phyloP scores from a whole-genome alignment of 1,139 yeast genomes.

The Williopsis jadinii region DNA sequence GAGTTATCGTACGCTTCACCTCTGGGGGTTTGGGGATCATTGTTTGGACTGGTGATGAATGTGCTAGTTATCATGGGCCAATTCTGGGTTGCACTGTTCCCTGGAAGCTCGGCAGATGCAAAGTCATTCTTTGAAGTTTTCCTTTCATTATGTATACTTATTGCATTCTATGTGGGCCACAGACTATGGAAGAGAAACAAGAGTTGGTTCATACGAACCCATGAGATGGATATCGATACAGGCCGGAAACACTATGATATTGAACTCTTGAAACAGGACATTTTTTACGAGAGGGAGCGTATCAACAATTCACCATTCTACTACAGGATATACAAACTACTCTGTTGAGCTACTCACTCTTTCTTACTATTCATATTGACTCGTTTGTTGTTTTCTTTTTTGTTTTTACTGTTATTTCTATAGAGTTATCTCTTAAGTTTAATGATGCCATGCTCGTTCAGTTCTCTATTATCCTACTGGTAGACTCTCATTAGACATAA shows the following conservation, averaged over 20 bases:
- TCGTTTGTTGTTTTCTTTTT: no score
- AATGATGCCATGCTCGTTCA: no score
- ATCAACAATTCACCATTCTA: constrained; percentile 45
- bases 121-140: constrained; percentile 52
- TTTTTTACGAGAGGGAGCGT: constrained; percentile 51
- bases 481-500: neutral
- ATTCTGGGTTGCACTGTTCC: constrained; percentile 69
- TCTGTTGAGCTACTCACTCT: constrained; percentile 6
- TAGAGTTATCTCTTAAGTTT: no score
- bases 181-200: constrained; percentile 49
- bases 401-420: no score
- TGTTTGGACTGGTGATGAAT: constrained; percentile 41
- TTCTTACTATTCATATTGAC: no score
- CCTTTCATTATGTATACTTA: constrained; percentile 55
- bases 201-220: constrained; percentile 38
- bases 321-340: constrained; percentile 37
- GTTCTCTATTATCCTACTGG: no score
- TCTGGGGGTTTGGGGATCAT: constrained; percentile 50
- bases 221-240: constrained; percentile 57
- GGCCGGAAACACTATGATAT: constrained; percentile 66
- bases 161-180: constrained; percentile 51
- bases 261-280: constrained; percentile 58
- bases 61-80: constrained; percentile 48
- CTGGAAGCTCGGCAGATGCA: constrained; percentile 47
- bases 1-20: constrained; percentile 50